These are phyloP conservation scores for Scedosporium aurantiacum DNA, from an alignment of 2,329 filamentous ascomycete genomes.

Conservation along the genomic window DNA sequence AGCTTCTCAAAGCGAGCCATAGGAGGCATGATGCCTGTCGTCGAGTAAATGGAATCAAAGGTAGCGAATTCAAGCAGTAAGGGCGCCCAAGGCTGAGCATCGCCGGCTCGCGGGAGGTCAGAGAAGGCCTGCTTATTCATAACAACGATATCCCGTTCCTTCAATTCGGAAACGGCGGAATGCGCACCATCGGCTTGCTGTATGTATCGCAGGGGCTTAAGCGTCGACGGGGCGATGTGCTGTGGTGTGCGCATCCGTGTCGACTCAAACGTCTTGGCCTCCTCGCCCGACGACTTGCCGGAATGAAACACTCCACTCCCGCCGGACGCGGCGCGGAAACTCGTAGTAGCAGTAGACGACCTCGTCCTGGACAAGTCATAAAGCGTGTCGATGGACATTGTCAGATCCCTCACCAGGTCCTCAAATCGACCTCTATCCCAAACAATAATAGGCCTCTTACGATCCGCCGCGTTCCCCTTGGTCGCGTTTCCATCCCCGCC, in stretches of 20 bases:
- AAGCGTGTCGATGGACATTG: conserved; percentile 66
- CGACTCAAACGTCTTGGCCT: conserved; percentile 43
- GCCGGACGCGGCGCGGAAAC: conserved; percentile 11
- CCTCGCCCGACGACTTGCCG: conserved; percentile 28
- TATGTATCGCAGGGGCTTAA: conserved; percentile 36
- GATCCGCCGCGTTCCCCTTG: conserved; percentile 33
- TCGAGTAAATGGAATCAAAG: conserved; percentile 51
- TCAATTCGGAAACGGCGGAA: neutral
- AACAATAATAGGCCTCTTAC: conserved; percentile 44
- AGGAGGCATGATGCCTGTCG: conserved; percentile 51
- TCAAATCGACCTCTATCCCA: conserved; percentile 66
- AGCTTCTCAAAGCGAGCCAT: conserved; percentile 56
- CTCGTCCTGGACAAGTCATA: conserved; percentile 65
- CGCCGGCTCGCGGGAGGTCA: neutral
- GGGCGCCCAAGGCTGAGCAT: conserved; percentile 18
- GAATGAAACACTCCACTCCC: conserved; percentile 16
- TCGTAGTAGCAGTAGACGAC: conserved; percentile 29
- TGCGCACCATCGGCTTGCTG: conserved; percentile 21
- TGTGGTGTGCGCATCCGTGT: conserved; percentile 51
- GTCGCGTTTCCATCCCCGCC: conserved; percentile 11
- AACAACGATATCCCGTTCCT: conserved; percentile 19
- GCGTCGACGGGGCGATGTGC: conserved; percentile 42
- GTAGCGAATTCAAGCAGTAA: conserved; percentile 62
- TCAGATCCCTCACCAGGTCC: conserved; percentile 63
- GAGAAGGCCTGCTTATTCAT: conserved; percentile 32